phyloP scores from a whole-genome alignment of 2,329 filamentous ascomycete genomes.

The Cladorrhinum sp. region DNA sequence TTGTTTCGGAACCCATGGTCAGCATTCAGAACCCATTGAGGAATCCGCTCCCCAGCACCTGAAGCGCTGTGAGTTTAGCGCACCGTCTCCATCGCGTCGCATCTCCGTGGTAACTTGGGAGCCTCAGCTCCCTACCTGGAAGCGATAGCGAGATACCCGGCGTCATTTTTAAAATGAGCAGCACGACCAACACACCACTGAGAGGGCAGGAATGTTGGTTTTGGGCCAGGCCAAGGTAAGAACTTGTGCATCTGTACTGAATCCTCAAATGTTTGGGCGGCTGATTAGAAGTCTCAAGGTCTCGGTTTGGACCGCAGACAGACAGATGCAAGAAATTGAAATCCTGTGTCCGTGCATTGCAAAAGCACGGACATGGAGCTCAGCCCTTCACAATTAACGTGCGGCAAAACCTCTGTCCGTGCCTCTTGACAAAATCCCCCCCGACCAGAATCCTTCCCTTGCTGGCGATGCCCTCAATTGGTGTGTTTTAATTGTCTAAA shows the following conservation, averaged over 20 bases:
- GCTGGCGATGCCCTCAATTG: background rate
- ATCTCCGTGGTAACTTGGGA: background rate
- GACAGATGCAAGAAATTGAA: background rate
- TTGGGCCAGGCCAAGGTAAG: background rate
- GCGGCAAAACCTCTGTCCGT: slow-evolving; percentile 1
- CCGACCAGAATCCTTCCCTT: background rate
- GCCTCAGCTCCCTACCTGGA: background rate
- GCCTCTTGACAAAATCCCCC: background rate
- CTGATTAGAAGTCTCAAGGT: background rate
- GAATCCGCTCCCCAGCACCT: background rate
- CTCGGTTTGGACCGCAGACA: background rate
- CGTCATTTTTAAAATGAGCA: slow-evolving; percentile 10
- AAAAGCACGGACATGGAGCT: slow-evolving; percentile 3
- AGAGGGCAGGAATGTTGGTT: slow-evolving; percentile 12
- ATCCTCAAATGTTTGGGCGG: background rate
- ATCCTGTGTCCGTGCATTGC: background rate
- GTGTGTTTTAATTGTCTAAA: background rate
- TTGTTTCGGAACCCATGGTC: slow-evolving; percentile 4
- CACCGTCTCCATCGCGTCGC: slow-evolving; percentile 4
- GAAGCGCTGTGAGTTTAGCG: slow-evolving; percentile 11
- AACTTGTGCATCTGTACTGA: too few relatives aligned
- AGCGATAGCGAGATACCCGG: background rate
- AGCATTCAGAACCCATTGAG: background rate
- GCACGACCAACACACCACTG: slow-evolving; percentile 8
- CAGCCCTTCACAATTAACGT: background rate